These are phyloP conservation scores for Cordyceps cicadae DNA, from an alignment of 2,329 filamentous ascomycete genomes.

Conservation along the genomic window DNA sequence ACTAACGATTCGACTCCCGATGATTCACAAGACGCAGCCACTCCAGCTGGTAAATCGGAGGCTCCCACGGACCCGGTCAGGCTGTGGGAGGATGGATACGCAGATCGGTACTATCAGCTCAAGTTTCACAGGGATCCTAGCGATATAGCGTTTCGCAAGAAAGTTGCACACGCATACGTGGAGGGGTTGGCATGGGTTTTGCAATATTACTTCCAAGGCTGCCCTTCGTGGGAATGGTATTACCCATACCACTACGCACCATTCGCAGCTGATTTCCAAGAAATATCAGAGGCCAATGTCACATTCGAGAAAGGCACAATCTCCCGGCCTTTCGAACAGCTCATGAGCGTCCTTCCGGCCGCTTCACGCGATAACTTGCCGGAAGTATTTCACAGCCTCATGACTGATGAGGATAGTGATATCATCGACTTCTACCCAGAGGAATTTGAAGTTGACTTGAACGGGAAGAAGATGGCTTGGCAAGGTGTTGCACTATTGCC, in stretches of 20 bases:
- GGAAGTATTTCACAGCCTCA: slow-evolving; percentile 77
- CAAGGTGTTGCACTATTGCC: slow-evolving; percentile 89
- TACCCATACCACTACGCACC: slow-evolving; percentile 98
- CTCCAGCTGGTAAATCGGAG: slow-evolving; percentile 41
- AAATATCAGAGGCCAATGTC: slow-evolving; percentile 70
- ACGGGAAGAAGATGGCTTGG: slow-evolving; percentile 98
- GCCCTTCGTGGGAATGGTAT: slow-evolving; percentile 98
- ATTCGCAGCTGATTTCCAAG: slow-evolving; percentile 89
- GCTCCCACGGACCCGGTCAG: slow-evolving; percentile 71
- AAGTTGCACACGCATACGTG: slow-evolving; percentile 85
- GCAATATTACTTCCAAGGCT: slow-evolving; percentile 95
- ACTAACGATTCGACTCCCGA: slow-evolving; percentile 51
- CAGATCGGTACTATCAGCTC: slow-evolving; percentile 92
- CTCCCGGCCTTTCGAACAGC: slow-evolving; percentile 88
- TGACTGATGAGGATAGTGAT: slow-evolving; percentile 78
- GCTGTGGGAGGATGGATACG: slow-evolving; percentile 92
- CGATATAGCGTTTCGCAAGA: slow-evolving; percentile 77
- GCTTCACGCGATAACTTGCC: slow-evolving; percentile 89
- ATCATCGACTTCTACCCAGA: slow-evolving; percentile 98
- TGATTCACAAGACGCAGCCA: slow-evolving; percentile 37
- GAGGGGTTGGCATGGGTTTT: slow-evolving; percentile 94
- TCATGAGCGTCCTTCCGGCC: slow-evolving; percentile 95
- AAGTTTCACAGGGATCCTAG: slow-evolving; percentile 82
- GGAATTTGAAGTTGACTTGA: slow-evolving; percentile 86
- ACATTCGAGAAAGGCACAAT: slow-evolving; percentile 76